phyloP scores from a whole-genome alignment of 805 yeast species.

The Saccharomycopsis guyanensis region DNA sequence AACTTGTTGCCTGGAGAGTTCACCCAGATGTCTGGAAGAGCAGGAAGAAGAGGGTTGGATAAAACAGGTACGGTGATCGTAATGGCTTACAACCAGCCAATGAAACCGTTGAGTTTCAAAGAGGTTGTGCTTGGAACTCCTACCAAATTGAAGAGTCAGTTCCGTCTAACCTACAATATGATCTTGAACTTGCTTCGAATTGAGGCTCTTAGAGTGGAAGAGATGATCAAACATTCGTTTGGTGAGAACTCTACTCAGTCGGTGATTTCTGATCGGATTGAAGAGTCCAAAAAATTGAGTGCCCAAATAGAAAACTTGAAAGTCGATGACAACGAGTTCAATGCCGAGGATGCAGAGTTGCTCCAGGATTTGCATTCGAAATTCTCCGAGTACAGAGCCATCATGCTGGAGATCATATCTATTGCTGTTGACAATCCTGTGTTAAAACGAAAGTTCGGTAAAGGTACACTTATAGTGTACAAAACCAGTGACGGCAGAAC shows the following conservation, averaged over 20 bases:
- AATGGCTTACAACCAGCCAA: constrained; percentile 70
- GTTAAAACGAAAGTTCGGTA: constrained; percentile 39
- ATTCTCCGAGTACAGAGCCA: constrained; percentile 37
- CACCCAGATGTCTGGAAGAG: constrained; percentile 98
- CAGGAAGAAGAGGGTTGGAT: constrained; percentile 96
- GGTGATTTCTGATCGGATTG: constrained; percentile 77
- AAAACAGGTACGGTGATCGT: constrained; percentile 89
- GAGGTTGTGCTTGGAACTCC: constrained; percentile 84
- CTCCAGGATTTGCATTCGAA: constrained; percentile 39
- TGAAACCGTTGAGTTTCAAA: constrained; percentile 52
- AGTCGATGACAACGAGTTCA: constrained; percentile 22
- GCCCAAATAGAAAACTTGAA: constrained; percentile 35
- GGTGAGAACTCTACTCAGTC: constrained; percentile 86
- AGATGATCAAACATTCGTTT: constrained; percentile 94
- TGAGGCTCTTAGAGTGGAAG: constrained; percentile 94
- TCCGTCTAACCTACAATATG: constrained; percentile 93
- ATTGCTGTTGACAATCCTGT: constrained; percentile 42
- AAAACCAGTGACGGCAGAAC: constrained; percentile 38
- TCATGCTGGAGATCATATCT: constrained; percentile 38
- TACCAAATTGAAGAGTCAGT: constrained; percentile 84
- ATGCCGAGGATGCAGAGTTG: constrained; percentile 25
- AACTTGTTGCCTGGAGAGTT: constrained; percentile 90
- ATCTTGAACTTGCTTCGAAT: constrained; percentile 83
- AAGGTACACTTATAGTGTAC: constrained; percentile 54
- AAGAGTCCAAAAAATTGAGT: constrained; percentile 47